Conservation (phyloP, 768 basidiomycete genomes). For the Leucosporidium scottii region DNA sequence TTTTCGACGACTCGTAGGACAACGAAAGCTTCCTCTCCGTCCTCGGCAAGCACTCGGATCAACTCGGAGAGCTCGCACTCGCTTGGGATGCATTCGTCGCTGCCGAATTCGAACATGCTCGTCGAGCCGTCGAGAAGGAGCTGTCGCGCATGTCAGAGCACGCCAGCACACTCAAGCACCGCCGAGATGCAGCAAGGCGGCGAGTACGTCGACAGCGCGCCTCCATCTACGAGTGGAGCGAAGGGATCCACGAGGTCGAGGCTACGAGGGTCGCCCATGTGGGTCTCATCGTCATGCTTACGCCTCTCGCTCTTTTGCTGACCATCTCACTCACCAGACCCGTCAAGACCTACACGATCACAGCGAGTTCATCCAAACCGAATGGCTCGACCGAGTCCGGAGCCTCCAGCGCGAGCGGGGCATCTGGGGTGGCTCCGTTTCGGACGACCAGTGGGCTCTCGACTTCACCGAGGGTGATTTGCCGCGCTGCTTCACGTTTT, state of each 20-base stretch:
- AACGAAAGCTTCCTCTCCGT: neutral
- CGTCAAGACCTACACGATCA: constrained; percentile 1
- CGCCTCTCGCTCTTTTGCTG: neutral
- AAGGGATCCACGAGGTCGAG: constrained; percentile 2
- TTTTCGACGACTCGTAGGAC: neutral
- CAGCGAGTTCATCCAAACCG: neutral
- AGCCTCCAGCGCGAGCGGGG: neutral
- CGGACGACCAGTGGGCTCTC: neutral
- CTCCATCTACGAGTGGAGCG: constrained; percentile 1
- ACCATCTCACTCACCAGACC: neutral
- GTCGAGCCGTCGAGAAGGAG: neutral
- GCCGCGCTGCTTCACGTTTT: neutral
- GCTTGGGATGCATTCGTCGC: neutral
- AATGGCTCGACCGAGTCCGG: neutral
- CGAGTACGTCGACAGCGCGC: neutral
- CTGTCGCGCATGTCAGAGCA: neutral
- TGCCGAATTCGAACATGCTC: neutral
- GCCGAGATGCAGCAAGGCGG: neutral
- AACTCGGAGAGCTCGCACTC: neutral
- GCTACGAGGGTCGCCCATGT: neutral
- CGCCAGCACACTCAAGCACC: neutral
- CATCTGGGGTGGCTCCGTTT: neutral
- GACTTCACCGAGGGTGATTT: constrained; percentile 13
- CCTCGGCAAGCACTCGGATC: neutral
- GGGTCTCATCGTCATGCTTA: neutral